A percentile compares a stretch with the other conserved stretches of the same genome.
These are phyloP conservation scores for Erigeron canadensis DNA, from an alignment of 129 eudicot genomes.

Conservation along the genomic window DNA sequence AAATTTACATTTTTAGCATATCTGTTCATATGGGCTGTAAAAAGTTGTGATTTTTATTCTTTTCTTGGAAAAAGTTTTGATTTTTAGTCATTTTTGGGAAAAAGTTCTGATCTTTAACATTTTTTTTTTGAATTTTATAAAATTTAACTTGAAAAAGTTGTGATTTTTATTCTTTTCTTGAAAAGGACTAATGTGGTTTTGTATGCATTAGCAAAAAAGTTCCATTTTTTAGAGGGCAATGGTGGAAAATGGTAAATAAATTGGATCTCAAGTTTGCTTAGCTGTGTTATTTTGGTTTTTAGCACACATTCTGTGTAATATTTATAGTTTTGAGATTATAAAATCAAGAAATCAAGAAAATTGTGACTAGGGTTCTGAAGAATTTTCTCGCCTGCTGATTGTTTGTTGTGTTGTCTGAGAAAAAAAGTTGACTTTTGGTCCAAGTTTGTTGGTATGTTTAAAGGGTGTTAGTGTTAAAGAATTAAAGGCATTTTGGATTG, in stretches of 20 bases:
- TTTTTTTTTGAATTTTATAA: background rate
- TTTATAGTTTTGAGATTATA: constrained; percentile 16
- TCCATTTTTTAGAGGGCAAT: constrained; percentile 17
- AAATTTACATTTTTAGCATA: background rate
- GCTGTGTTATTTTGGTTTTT: too few species aligned
- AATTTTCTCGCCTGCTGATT: constrained; percentile 17
- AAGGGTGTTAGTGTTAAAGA: constrained; percentile 15
- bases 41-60: background rate
- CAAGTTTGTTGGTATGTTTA: constrained; percentile 10
- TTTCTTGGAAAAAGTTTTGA: background rate
- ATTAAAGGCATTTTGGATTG: constrained; percentile 8
- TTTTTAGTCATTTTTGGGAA: too few species aligned
- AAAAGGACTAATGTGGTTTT: constrained; percentile 9
- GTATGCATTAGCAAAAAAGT: constrained; percentile 19
- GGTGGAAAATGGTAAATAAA: constrained; percentile 1
- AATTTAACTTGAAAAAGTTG: too few species aligned
- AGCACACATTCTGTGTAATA: constrained; percentile 1
- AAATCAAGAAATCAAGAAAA: constrained; percentile 1
- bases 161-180: background rate
- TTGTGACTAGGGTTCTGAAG: constrained; percentile 19
- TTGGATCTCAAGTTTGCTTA: constrained; percentile 22
- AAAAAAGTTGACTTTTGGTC: constrained; percentile 29
- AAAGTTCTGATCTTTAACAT: background rate
- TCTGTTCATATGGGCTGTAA: constrained; percentile 30
- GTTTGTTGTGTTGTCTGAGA: constrained; percentile 37